These are phyloP conservation scores for Coprinellus micaceus DNA, from an alignment of 768 basidiomycete species.

Conservation along the genomic window DNA sequence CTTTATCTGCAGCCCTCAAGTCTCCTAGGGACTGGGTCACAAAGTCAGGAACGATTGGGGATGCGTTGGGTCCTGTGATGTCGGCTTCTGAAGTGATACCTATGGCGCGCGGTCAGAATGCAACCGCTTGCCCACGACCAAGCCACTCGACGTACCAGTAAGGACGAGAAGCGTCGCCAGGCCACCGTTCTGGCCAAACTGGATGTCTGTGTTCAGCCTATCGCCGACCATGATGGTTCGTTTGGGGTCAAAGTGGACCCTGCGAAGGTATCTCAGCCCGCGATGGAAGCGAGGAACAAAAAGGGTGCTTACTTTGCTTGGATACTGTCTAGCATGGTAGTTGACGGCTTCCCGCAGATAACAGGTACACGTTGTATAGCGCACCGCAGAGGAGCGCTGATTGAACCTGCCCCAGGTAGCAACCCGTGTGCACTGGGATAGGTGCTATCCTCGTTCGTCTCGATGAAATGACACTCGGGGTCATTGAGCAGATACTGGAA, in stretches of 20 bases:
- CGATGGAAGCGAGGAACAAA: conserved; percentile 4
- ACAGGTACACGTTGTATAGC: conserved; percentile 69
- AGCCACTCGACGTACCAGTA: conserved; percentile 53
- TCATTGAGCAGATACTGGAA: conserved; percentile 85
- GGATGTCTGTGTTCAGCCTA: conserved; percentile 91
- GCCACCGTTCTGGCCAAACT: conserved; percentile 86
- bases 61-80: conserved; percentile 67
- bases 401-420: conserved; percentile 81
- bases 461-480: conserved; percentile 77
- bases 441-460: conserved; percentile 91
- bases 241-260: conserved; percentile 81
- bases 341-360: conserved; percentile 87
- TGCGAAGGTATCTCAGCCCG: conserved; percentile 25
- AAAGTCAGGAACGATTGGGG: conserved; percentile 74
- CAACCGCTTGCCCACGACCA: background rate
- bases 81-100: conserved; percentile 77
- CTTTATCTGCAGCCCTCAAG: conserved; percentile 42
- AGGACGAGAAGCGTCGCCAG: conserved; percentile 86
- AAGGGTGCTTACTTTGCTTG: conserved; percentile 47
- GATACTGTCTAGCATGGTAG: conserved; percentile 91
- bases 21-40: conserved; percentile 82
- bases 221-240: conserved; percentile 96
- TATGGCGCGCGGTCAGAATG: conserved; percentile 23
- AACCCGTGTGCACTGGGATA: conserved; percentile 72
- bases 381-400: conserved; percentile 78